phyloP scores from a whole-genome alignment of 2,329 filamentous ascomycete genomes.

The Aspergillus sclerotialis region DNA sequence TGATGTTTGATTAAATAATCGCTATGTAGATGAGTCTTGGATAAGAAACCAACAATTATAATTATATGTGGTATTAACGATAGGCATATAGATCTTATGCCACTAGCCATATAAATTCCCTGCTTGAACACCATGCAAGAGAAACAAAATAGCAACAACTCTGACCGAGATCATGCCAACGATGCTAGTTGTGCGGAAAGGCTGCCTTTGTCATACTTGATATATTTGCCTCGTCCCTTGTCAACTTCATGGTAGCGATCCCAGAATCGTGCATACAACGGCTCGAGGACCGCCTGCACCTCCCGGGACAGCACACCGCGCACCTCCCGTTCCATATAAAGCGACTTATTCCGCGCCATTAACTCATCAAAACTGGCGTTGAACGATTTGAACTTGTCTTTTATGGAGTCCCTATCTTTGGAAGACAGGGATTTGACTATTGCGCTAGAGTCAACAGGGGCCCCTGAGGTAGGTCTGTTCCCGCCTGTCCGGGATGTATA shows the following conservation, averaged over 20 bases:
- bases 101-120: no score
- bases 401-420: conserved; percentile 94
- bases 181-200: conserved; percentile 58
- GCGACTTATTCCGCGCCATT: conserved; percentile 71
- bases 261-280: conserved; percentile 91
- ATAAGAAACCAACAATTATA: no score
- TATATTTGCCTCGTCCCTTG: conserved; percentile 96
- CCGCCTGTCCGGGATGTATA: conserved; percentile 66
- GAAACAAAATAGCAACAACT: no score
- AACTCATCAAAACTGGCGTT: conserved; percentile 87
- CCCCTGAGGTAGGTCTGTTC: conserved; percentile 61
- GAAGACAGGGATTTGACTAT: conserved; percentile 76
- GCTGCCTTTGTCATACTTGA: conserved; percentile 87
- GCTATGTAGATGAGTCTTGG: no score
- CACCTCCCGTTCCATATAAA: conserved; percentile 88
- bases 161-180: conserved; percentile 32
- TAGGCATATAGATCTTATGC: no score
- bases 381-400: conserved; percentile 90
- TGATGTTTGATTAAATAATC: no score
- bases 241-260: conserved; percentile 96
- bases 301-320: conserved; percentile 72
- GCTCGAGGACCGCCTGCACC: conserved; percentile 85
- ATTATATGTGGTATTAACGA: no score
- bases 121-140: no score
- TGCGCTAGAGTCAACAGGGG: conserved; percentile 64